Conservation (phyloP, 192 early-diverging fungal genomes). For the Globomyces pollinis-pini region DNA sequence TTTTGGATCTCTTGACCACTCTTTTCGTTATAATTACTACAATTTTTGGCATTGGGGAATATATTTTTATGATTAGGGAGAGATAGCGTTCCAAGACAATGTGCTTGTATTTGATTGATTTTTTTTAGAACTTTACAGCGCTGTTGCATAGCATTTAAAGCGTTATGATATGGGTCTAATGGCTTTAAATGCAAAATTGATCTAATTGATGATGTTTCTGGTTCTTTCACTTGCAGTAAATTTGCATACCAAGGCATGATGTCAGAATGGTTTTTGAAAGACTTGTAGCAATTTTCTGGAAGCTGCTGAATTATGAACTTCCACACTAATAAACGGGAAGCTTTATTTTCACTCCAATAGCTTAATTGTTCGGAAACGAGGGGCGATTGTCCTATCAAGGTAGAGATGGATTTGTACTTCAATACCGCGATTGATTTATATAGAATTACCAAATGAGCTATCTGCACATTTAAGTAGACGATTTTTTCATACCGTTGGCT, state of each 20-base stretch:
- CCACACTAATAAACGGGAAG: background rate
- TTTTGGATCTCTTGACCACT: background rate
- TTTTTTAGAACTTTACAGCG: background rate
- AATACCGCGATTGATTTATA: conserved; percentile 1
- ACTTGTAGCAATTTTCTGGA: background rate
- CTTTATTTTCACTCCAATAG: conserved; percentile 2
- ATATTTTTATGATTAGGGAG: background rate
- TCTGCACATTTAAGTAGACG: too few relatives aligned
- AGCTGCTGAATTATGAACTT: background rate
- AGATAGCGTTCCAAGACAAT: background rate
- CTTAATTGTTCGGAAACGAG: background rate
- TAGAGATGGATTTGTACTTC: background rate
- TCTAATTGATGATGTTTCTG: background rate
- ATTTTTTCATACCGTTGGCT: too few relatives aligned
- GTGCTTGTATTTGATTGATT: conserved; percentile 6
- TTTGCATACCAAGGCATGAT: background rate
- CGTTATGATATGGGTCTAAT: background rate
- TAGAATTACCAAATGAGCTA: conserved; percentile 1
- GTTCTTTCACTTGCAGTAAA: background rate
- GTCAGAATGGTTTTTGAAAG: background rate
- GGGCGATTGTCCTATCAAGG: background rate
- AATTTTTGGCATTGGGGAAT: too few relatives aligned
- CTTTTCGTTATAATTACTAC: too few relatives aligned
- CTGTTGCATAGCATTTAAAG: background rate
- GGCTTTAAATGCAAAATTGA: background rate